These are phyloP conservation scores for Lachnellula occidentalis DNA, from an alignment of 2,329 filamentous ascomycete species.

Conservation along the genomic window DNA sequence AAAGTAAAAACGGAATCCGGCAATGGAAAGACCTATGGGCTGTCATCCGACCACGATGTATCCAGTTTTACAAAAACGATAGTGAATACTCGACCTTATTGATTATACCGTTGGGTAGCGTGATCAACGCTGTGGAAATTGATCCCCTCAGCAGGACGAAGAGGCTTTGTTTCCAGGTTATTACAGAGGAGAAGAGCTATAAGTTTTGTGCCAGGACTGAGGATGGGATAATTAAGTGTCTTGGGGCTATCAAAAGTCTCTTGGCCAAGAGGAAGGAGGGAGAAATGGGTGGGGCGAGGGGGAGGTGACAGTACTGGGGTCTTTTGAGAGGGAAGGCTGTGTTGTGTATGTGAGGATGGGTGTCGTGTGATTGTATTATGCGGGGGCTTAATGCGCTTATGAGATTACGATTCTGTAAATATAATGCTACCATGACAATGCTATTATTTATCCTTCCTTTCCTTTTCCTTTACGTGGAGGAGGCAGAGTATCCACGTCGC, in stretches of 20 bases:
- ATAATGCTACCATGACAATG: slow-evolving; percentile 10
- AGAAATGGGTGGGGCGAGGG: slow-evolving; percentile 3
- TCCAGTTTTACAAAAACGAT: slow-evolving; percentile 91
- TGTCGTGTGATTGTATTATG: too few relatives aligned
- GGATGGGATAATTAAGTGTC: slow-evolving; percentile 73
- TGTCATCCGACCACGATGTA: slow-evolving; percentile 76
- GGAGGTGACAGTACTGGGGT: background rate
- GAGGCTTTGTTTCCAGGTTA: slow-evolving; percentile 82
- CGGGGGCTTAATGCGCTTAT: slow-evolving; percentile 2
- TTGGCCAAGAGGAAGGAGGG: slow-evolving; percentile 62
- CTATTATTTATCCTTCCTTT: background rate
- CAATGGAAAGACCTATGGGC: slow-evolving; percentile 97
- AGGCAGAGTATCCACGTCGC: too few relatives aligned
- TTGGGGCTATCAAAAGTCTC: slow-evolving; percentile 87
- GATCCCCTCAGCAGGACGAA: slow-evolving; percentile 83
- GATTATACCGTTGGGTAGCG: slow-evolving; percentile 69
- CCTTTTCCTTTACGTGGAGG: too few relatives aligned
- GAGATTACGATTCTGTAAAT: slow-evolving; percentile 25
- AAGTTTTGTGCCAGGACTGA: slow-evolving; percentile 75
- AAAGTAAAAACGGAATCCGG: slow-evolving; percentile 74
- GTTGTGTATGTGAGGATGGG: background rate
- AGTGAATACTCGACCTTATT: slow-evolving; percentile 82
- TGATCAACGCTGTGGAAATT: slow-evolving; percentile 90
- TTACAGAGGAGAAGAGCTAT: slow-evolving; percentile 84
- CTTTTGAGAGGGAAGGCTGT: background rate